A percentile compares a stretch with the other conserved stretches of the same genome.
Evolutionary conservation across 1,284 basidiomycete genomes (phyloP).

Genomic region (Xerocomus minutiporus): DNA sequence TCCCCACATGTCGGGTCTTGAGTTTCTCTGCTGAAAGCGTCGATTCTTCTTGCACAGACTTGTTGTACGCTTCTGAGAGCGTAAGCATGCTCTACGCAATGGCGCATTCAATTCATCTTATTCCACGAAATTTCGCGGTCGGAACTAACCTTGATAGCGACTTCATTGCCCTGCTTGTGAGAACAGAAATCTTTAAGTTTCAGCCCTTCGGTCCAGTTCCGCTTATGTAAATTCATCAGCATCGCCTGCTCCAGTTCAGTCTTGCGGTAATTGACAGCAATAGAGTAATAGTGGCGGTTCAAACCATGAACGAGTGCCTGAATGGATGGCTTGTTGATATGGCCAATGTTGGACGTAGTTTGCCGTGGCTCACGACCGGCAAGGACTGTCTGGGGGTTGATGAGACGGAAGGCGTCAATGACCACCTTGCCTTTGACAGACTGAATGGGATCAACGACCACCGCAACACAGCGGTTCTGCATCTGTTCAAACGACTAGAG

Average conservation of each 20-base stretch:
- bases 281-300: slow-evolving; percentile 95
- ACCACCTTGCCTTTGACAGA: slow-evolving; percentile 99
- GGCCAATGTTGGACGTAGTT: slow-evolving; percentile 97
- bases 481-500: slow-evolving; percentile 93
- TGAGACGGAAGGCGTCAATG: slow-evolving; percentile 97
- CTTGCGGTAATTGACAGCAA: slow-evolving; percentile 95
- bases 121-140: not conserved
- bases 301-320: slow-evolving; percentile 95
- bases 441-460: slow-evolving; percentile 98
- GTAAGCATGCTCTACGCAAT: slow-evolving; percentile 77
- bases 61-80: slow-evolving; percentile 89
- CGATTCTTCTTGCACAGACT: slow-evolving; percentile 93
- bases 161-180: slow-evolving; percentile 84
- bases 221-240: slow-evolving; percentile 96
- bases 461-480: slow-evolving; percentile 92
- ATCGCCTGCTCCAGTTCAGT: slow-evolving; percentile 97
- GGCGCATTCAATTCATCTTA: slow-evolving; percentile 16
- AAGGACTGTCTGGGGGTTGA: slow-evolving; percentile 82
- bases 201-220: slow-evolving; percentile 96
- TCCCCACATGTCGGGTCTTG: slow-evolving; percentile 95
- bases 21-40: slow-evolving; percentile 86
- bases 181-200: slow-evolving; percentile 84
- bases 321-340: slow-evolving; percentile 98
- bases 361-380: slow-evolving; percentile 94
- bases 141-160: slow-evolving; percentile 77